These are phyloP conservation scores for Musa acuminata DNA, from an alignment of 176 grass and related monocot species.

Conservation along the genomic window DNA sequence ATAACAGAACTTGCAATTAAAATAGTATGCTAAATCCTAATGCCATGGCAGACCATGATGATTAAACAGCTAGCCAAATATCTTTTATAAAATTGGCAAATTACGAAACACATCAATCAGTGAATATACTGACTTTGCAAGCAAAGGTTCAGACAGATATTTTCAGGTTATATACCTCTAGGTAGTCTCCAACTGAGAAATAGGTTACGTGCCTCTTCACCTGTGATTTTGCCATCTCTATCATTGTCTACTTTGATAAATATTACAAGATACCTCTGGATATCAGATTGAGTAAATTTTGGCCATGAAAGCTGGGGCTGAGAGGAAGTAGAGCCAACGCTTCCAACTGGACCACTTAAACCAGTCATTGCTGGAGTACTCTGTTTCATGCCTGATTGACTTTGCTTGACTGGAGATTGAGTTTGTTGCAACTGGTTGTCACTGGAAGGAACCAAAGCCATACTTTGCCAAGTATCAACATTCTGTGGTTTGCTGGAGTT, in stretches of 20 bases:
- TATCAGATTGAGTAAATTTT: conserved; percentile 80
- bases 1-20: background rate
- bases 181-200: conserved; percentile 97
- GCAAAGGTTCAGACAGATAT: background rate
- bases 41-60: background rate
- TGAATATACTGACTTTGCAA: background rate
- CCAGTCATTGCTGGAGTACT: conserved; percentile 24
- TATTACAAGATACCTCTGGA: conserved; percentile 79
- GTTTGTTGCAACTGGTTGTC: conserved; percentile 31
- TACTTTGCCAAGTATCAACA: conserved; percentile 30
- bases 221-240: conserved; percentile 94
- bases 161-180: conserved; percentile 53
- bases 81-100: background rate
- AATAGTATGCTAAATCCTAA: background rate
- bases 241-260: conserved; percentile 97
- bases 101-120: background rate
- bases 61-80: background rate
- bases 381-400: conserved; percentile 34
- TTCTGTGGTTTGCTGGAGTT: conserved; percentile 39
- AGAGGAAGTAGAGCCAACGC: conserved; percentile 33
- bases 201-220: conserved; percentile 89
- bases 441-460: conserved; percentile 29
- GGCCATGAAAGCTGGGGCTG: conserved; percentile 63
- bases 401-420: conserved; percentile 35
- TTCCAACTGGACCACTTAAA: conserved; percentile 38